Conservation (phyloP, 257 asterid genomes). For the Coffea canephora region DNA sequence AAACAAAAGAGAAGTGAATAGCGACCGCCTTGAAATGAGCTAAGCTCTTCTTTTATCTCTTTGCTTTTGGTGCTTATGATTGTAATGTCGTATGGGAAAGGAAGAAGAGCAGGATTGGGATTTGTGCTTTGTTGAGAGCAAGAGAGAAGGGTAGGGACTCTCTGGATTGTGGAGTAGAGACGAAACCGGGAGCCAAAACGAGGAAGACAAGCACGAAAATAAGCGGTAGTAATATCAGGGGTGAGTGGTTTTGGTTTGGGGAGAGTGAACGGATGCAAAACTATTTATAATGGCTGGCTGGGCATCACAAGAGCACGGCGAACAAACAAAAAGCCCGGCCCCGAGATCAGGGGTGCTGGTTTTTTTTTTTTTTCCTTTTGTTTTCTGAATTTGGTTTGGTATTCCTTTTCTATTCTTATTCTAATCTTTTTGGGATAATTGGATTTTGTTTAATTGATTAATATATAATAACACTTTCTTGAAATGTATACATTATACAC, state of each 20-base stretch:
- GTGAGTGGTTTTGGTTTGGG: neutral
- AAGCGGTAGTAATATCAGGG: neutral
- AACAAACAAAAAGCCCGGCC: too few species aligned
- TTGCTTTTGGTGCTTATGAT: neutral
- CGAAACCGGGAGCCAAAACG: neutral
- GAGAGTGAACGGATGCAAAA: neutral
- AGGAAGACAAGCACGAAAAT: neutral
- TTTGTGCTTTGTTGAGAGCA: neutral
- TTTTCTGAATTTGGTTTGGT: neutral
- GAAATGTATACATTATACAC: too few species aligned
- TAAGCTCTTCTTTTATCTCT: neutral
- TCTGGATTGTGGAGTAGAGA: neutral
- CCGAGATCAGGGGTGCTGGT: neutral
- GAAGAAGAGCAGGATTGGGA: neutral
- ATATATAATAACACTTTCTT: too few species aligned
- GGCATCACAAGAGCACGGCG: neutral
- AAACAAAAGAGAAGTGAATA: neutral
- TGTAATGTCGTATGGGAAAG: neutral
- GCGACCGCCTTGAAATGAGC: neutral
- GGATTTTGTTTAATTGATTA: neutral
- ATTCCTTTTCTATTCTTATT: neutral
- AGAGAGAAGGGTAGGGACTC: too few species aligned
- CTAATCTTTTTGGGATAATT: too few species aligned
- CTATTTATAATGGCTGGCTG: constrained; percentile 13
- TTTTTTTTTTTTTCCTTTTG: neutral